A percentile compares a stretch with the other conserved stretches of the same genome.
Conservation (phyloP, 1,284 basidiomycete species). For the Coniferiporia sulphurascens region DNA sequence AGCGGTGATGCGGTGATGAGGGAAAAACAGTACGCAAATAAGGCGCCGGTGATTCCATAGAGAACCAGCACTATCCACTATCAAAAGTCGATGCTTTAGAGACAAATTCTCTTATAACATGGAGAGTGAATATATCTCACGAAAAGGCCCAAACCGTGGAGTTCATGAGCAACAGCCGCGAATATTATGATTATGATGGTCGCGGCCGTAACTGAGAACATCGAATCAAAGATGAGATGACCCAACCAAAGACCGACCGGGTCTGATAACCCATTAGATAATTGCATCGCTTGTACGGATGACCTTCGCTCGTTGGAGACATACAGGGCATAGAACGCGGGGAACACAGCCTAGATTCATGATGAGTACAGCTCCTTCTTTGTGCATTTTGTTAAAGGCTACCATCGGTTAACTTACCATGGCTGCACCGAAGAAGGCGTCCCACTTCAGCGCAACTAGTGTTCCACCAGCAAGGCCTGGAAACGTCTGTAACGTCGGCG, state of each 20-base stretch:
- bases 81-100: not conserved
- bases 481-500: conserved; percentile 50
- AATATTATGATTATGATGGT: conserved; percentile 63
- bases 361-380: not conserved
- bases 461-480: conserved; percentile 49
- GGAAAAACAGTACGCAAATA: conserved; percentile 67
- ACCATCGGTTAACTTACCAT: conserved; percentile 43
- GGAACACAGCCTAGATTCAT: conserved; percentile 56
- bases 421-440: conserved; percentile 61
- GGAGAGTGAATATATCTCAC: conserved; percentile 35
- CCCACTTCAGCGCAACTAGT: conserved; percentile 60
- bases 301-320: conserved; percentile 64
- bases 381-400: conserved; percentile 3
- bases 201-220: conserved; percentile 52
- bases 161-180: conserved; percentile 52
- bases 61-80: conserved; percentile 70
- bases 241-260: conserved; percentile 76
- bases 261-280: conserved; percentile 71
- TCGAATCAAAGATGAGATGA: conserved; percentile 70
- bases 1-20: conserved; percentile 62
- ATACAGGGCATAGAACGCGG: conserved; percentile 77
- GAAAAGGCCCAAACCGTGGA: conserved; percentile 65
- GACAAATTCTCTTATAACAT: not conserved
- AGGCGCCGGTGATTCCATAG: conserved; percentile 63
- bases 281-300: conserved; percentile 72